Conservation (phyloP, 2,329 filamentous ascomycete species). For the Venturia pyrina region DNA sequence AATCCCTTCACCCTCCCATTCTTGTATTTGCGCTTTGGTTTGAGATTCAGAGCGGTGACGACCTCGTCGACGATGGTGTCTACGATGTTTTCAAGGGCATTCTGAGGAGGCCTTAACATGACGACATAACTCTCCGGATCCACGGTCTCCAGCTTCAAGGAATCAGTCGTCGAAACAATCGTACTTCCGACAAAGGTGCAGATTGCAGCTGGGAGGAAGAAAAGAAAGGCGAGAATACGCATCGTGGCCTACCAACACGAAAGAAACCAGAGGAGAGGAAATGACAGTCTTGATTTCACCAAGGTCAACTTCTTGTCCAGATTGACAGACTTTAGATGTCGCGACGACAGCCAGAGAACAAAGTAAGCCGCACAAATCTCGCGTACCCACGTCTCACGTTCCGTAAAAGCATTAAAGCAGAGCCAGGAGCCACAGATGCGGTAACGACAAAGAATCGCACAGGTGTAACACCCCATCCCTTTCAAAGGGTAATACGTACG, state of each 20-base stretch:
- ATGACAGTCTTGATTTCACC: background rate
- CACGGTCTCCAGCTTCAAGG: background rate
- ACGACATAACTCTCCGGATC: background rate
- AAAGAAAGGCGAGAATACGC: background rate
- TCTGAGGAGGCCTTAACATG: background rate
- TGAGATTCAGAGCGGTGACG: conserved; percentile 12
- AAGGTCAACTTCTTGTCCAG: too few relatives aligned
- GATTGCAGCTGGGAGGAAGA: background rate
- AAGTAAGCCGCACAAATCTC: background rate
- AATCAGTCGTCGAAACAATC: background rate
- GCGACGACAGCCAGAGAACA: too few relatives aligned
- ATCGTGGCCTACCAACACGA: background rate
- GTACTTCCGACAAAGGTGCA: background rate
- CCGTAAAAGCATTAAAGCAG: too few relatives aligned
- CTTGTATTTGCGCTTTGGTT: conserved; percentile 26
- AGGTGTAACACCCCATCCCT: background rate
- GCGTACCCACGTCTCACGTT: background rate
- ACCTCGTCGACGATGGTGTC: background rate
- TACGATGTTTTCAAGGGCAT: background rate
- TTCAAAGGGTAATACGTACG: background rate
- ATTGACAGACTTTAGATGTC: too few relatives aligned
- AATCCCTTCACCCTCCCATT: conserved; percentile 31
- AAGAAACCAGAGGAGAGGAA: background rate
- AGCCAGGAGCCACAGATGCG: background rate
- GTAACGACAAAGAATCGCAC: background rate